Evolutionary conservation across 805 yeast genomes (phyloP), one percentile per base, ranked within the genome.

Genomic region (Candida boidinii): DNA sequence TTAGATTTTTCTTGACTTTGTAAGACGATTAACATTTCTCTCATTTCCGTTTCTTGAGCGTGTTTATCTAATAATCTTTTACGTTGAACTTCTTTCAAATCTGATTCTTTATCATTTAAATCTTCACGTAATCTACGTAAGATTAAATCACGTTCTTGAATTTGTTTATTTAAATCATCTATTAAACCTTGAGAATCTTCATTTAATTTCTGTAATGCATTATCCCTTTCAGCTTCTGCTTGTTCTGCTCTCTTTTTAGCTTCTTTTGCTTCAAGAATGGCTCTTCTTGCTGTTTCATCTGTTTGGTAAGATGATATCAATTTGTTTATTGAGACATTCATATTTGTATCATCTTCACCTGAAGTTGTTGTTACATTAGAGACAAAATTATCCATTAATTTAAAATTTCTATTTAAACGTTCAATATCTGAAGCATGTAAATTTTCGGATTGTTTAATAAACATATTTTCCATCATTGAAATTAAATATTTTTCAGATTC

Each of bases 231-330:
- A 4, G 71, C 71, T 29, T 58, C 61, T 4, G 70, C 67, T 40
- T 62, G 64, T 14, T 21, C 8, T 7, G 26, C 26, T 15, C 26
- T 24, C 21, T 19, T 19, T 37, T 58, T 58, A 23, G 58, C 63
- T 16, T 53, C 61, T 30, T 56, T 62, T n/a, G 59, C 56, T 38
- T 66, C 70, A 53, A 37, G 56, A 43, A 41, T 63, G 50, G 95
- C 94, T 38, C 81, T 68, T 33, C 76, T 66, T 10, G 94, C 94
- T 57, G 79, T 78, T 34, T 85, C 94, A 52, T 90, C 96, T 0
- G 95, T 83, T 43, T 78, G 77, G 48, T 88, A 65, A 18, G 82
- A 69, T 27, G 85, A 77, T 37, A 75, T 65, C 29, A 90, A 61
- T 35, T 76, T 65, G 46, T 83, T 86, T 23, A 88, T 76, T 2